Base-by-base conservation (phyloP, 768 basidiomycete species). In the Psilocybe tampanensis region DNA sequence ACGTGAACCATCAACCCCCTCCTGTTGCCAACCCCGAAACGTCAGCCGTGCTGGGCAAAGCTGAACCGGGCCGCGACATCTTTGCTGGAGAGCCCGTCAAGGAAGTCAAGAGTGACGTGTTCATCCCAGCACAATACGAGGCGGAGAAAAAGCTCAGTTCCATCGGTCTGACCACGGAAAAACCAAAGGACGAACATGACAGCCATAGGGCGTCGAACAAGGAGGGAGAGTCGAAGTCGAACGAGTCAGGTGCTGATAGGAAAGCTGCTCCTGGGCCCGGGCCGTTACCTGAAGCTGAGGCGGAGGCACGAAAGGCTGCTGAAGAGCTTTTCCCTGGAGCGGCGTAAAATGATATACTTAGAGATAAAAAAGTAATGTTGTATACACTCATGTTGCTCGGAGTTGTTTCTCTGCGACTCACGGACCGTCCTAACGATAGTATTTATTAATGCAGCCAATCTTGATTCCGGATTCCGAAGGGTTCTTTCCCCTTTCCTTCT, bases 31-130 rank as follows among this genome's bases (percentile, higher is more conserved):
- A 74, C 41, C 59, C 70, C 42, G 63, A 69, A 53, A 74, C 83
- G 13, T 68, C 74, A 0, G 60, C 78, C 2, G 74, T 78, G 12
- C 71, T 77, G 19, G 83, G 80, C 11, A 80, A 83, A 54, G 74
- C 88, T 0, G 90, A 90, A 62, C 92, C 92, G 0, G 92, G 92
- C 0, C 78, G 73, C 15, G 86, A 94, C 66, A 78, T 92, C 56
- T 94, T 94, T 64, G 88, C 78, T 0, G 80, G 76, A 26, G 72
- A 78, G 32, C 75, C 73, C 1, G 73, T 70, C 17, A 76, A 76
- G 45, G 79, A 83, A 6, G 66, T 75, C 45, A 82, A 81, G 72
- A 88, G 86, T 61, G 67, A 74, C 47, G 44, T 60, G 13, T 56
- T 54, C 12, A 60, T 54, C 21, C 59, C 56, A 12, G 50, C 47